These are phyloP conservation scores for Begonia peltatifolia DNA, from an alignment of 306 rosid species.

Conservation along the genomic window DNA sequence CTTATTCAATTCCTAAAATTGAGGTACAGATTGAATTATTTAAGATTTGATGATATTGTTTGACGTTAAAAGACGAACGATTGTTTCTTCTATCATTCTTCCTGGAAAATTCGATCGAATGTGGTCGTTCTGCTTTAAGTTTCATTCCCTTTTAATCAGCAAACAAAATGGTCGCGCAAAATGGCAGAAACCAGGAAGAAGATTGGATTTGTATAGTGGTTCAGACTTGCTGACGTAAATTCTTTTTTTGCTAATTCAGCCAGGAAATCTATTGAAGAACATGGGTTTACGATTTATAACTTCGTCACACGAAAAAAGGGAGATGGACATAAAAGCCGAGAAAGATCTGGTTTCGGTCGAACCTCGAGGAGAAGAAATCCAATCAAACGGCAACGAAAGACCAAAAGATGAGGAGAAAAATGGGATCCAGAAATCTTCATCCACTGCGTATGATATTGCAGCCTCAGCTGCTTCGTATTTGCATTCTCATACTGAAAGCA, in stretches of 20 bases:
- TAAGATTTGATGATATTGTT: too few relatives aligned
- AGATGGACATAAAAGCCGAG: conserved; percentile 35
- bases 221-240: too few relatives aligned
- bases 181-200: too few relatives aligned
- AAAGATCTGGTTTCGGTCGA: conserved; percentile 18
- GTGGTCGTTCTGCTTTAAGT: too few relatives aligned
- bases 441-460: conserved; percentile 60
- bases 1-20: conserved; percentile 55
- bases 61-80: too few relatives aligned
- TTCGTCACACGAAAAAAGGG: conserved; percentile 67
- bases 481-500: conserved; percentile 51
- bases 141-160: too few relatives aligned
- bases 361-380: conserved; percentile 23
- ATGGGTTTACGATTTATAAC: conserved; percentile 50
- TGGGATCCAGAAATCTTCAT: conserved; percentile 39
- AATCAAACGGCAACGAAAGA: conserved; percentile 16
- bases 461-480: conserved; percentile 92
- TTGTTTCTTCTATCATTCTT: too few relatives aligned
- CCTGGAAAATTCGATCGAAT: too few relatives aligned
- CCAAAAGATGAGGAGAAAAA: conserved; percentile 20
- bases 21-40: conserved; percentile 24
- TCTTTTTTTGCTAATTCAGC: conserved; percentile 27
- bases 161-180: too few relatives aligned
- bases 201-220: too few relatives aligned
- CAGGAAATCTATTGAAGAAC: conserved; percentile 49